Percentiles rank a stretch among this genome's conserved stretches.
phyloP scores from a whole-genome alignment of 2,329 filamentous ascomycete genomes.

The Penicillium psychrosexuale region DNA sequence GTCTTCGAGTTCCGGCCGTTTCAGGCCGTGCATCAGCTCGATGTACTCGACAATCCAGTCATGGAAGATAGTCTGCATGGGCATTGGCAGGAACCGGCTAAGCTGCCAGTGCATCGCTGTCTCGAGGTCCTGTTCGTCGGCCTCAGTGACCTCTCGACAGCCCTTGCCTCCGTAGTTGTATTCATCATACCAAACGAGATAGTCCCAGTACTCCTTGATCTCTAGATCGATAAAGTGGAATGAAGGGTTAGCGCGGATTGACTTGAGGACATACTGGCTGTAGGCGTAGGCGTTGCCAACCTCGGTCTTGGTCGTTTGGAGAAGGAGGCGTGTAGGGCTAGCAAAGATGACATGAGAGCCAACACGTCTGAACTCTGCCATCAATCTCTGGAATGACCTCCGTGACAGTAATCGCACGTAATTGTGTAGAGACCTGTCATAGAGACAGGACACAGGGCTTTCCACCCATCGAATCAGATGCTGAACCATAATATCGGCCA shows the following conservation, averaged over 20 bases:
- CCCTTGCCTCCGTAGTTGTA: constrained; percentile 98
- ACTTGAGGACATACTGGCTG: constrained; percentile 95
- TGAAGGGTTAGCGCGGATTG: constrained; percentile 88
- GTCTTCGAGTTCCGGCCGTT: constrained; percentile 60
- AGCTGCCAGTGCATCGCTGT: constrained; percentile 99
- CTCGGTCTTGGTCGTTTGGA: constrained; percentile 95
- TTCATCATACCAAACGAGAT: constrained; percentile 97
- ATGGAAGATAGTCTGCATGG: constrained; percentile 79
- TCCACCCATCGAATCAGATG: constrained; percentile 97
- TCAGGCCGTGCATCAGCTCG: constrained; percentile 84
- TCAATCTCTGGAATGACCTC: constrained; percentile 94
- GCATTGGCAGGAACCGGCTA: constrained; percentile 76
- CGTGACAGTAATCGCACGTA: constrained; percentile 99
- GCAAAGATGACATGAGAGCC: constrained; percentile 96
- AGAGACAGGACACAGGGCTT: constrained; percentile 87
- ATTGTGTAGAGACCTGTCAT: constrained; percentile 89
- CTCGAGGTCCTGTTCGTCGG: constrained; percentile 75
- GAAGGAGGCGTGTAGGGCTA: constrained; percentile 78
- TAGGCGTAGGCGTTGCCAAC: constrained; percentile 96
- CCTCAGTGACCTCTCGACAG: constrained; percentile 72
- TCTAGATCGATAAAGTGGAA: constrained; percentile 98
- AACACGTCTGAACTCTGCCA: constrained; percentile 92
- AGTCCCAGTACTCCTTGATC: constrained; percentile 99
- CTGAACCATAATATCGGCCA: constrained; percentile 97
- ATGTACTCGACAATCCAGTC: constrained; percentile 95